phyloP scores from a whole-genome alignment of 2,329 filamentous ascomycete genomes.

The Chrysosphaeria jannelii region DNA sequence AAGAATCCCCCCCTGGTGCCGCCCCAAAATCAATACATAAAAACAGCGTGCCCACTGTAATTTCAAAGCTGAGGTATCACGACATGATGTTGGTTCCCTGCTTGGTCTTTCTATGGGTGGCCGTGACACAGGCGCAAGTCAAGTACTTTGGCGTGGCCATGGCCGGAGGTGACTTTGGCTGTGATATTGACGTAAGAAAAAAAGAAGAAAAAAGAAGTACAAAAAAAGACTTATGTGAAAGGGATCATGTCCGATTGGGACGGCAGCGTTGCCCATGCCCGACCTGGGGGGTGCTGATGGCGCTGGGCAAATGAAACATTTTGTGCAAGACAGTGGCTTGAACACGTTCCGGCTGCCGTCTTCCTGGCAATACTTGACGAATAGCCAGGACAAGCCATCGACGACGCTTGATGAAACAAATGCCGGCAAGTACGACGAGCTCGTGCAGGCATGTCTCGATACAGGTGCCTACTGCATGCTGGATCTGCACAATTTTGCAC shows the following conservation, averaged over 20 bases:
- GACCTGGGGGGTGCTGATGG: slow-evolving; percentile 8
- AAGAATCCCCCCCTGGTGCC: no score
- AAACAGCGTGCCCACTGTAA: no score
- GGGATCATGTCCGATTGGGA: not conserved
- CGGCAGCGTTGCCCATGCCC: slow-evolving; percentile 7
- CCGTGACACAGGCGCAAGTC: slow-evolving; percentile 2
- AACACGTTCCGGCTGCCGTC: slow-evolving; percentile 27
- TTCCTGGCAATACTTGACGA: slow-evolving; percentile 20
- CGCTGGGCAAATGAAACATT: slow-evolving; percentile 22
- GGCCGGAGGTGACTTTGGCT: slow-evolving; percentile 18
- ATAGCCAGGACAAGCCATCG: slow-evolving; percentile 13
- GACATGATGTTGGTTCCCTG: no score
- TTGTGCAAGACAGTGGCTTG: slow-evolving; percentile 18
- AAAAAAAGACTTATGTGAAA: not conserved
- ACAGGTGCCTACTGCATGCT: slow-evolving; percentile 19
- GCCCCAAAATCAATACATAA: no score
- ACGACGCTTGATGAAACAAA: slow-evolving; percentile 13
- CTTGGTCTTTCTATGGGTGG: no score
- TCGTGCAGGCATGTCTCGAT: slow-evolving; percentile 17
- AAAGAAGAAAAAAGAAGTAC: not conserved
- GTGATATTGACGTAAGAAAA: slow-evolving; percentile 10
- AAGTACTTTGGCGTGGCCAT: slow-evolving; percentile 7
- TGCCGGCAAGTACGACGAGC: slow-evolving; percentile 14
- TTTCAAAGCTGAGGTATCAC: no score
- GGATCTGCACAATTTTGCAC: slow-evolving; percentile 23